These are phyloP conservation scores for Tubosaeta sp. DNA, from an alignment of 768 basidiomycete genomes.

Conservation along the genomic window DNA sequence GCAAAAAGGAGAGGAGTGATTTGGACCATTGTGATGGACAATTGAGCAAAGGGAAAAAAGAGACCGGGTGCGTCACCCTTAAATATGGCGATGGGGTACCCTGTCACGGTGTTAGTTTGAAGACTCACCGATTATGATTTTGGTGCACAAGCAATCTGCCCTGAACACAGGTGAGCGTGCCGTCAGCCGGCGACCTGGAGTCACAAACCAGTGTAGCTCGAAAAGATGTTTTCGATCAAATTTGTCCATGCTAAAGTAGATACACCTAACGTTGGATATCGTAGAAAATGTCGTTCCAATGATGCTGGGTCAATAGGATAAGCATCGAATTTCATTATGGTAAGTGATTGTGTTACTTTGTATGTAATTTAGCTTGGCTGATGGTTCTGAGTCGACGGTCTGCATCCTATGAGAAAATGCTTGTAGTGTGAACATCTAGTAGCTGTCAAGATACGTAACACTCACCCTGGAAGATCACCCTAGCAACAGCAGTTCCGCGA, in stretches of 20 bases:
- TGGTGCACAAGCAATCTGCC: neutral
- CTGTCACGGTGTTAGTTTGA: neutral
- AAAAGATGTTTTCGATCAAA: neutral
- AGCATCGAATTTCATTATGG: too few relatives aligned
- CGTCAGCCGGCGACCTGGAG: neutral
- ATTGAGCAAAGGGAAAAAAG: neutral
- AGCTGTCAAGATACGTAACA: neutral
- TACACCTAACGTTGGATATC: neutral
- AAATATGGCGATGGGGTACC: neutral
- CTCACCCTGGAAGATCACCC: neutral
- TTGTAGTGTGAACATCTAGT: neutral
- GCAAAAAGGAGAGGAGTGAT: slow-evolving; percentile 14
- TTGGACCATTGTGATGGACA: slow-evolving; percentile 18
- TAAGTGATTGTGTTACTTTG: too few relatives aligned
- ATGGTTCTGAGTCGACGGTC: neutral
- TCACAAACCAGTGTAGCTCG: too few relatives aligned
- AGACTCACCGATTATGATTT: neutral
- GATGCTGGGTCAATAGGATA: too few relatives aligned
- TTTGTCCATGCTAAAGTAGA: neutral
- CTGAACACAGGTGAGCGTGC: neutral
- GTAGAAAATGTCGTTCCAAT: too few relatives aligned
- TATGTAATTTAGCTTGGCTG: too few relatives aligned
- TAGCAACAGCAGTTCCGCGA: neutral
- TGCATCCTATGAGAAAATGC: neutral
- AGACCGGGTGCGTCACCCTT: neutral